Percentiles rank a stretch among this genome's conserved stretches.
Conservation (phyloP, 257 asterid species). For the Petunia axillaris region DNA sequence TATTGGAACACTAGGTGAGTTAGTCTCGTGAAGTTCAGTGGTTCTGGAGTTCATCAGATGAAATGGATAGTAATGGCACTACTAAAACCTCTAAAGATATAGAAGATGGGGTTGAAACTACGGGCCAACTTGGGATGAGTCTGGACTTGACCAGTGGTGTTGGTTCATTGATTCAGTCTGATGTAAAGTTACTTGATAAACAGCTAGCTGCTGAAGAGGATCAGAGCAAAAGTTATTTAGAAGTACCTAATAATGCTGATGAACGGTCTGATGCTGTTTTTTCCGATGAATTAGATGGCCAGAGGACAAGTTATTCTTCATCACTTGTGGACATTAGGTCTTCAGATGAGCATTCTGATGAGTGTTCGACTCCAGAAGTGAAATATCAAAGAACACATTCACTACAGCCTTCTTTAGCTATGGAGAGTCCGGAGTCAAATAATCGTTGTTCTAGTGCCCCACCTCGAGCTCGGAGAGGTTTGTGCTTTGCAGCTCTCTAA, state of each 20-base stretch:
- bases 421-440: constrained; percentile 43
- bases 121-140: constrained; percentile 30
- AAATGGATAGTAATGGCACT: constrained; percentile 51
- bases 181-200: constrained; percentile 6
- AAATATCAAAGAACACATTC: constrained; percentile 32
- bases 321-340: constrained; percentile 32
- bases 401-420: constrained; percentile 43
- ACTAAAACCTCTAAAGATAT: constrained; percentile 27
- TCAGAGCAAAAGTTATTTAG: constrained; percentile 27
- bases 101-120: constrained; percentile 38
- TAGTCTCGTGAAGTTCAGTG: constrained; percentile 24
- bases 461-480: constrained; percentile 58
- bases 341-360: constrained; percentile 49
- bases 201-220: constrained; percentile 25
- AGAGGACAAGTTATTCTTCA: constrained; percentile 28
- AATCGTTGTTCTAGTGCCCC: constrained; percentile 45
- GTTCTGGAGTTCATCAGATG: constrained; percentile 37
- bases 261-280: constrained; percentile 26
- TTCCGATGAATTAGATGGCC: constrained; percentile 35
- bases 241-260: constrained; percentile 30
- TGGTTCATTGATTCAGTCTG: constrained; percentile 17
- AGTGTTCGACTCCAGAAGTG: constrained; percentile 50
- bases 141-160: constrained; percentile 32
- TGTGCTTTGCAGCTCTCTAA: constrained; percentile 19
- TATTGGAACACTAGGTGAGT: constrained; percentile 12